A percentile compares a stretch with the other conserved stretches of the same genome.
phyloP scores from a whole-genome alignment of 148 eudicot species.

The Rhododendron ovatum region DNA sequence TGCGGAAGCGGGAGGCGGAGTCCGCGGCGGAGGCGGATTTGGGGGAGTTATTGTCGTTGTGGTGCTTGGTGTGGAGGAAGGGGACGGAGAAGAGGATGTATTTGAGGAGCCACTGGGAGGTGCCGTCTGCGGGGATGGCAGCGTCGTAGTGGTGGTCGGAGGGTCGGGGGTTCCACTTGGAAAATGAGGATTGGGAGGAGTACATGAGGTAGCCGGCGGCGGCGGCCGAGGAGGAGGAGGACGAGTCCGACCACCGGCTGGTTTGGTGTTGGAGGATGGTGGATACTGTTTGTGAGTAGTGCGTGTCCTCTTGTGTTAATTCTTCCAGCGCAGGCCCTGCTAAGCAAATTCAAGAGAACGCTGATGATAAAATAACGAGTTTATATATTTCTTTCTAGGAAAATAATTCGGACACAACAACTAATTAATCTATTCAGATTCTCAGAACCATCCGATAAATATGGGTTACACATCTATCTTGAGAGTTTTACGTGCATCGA shows the following conservation, averaged over 20 bases:
- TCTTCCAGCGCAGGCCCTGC: conserved; percentile 42
- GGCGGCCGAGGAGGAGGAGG: conserved; percentile 7
- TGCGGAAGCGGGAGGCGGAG: conserved; percentile 25
- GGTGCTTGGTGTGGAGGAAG: conserved; percentile 45
- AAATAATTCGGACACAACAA: no score
- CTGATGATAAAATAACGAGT: not conserved
- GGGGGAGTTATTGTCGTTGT: conserved; percentile 14
- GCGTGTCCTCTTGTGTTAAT: conserved; percentile 51
- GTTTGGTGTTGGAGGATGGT: conserved; percentile 58
- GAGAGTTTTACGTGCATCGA: no score
- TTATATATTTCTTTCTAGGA: no score
- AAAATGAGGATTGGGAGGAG: conserved; percentile 59
- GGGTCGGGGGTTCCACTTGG: conserved; percentile 33
- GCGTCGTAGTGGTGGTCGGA: conserved; percentile 30
- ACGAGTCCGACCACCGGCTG: conserved; percentile 28
- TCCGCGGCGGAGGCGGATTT: conserved; percentile 16
- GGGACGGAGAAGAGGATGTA: conserved; percentile 79
- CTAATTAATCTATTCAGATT: no score
- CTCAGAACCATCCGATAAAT: no score
- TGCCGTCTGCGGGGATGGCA: conserved; percentile 18
- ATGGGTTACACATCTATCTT: no score
- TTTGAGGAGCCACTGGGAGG: conserved; percentile 74
- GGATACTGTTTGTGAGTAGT: conserved; percentile 77
- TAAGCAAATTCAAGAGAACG: conserved; percentile 2
- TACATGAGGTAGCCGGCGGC: conserved; percentile 22